phyloP scores from a whole-genome alignment of 257 asterid genomes.

The Haberlea rhodopensis region DNA sequence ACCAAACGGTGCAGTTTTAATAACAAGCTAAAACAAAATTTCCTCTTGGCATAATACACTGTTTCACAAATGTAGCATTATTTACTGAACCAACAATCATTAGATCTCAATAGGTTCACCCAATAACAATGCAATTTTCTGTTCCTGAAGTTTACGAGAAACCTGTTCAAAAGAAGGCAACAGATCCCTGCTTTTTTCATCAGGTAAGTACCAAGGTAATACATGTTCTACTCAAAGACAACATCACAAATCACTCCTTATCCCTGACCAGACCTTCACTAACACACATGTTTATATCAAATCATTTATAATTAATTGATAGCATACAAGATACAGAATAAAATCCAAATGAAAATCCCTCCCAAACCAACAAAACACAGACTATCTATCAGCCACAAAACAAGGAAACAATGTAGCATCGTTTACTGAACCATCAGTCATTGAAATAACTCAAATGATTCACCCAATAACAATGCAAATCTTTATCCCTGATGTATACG shows the following conservation, averaged over 20 bases:
- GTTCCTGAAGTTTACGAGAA: conserved; percentile 46
- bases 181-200: conserved; percentile 43
- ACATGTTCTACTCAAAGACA: background rate
- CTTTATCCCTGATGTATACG: conserved; percentile 60
- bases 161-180: conserved; percentile 29
- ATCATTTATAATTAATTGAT: background rate
- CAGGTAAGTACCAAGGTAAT: conserved; percentile 14
- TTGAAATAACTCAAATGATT: conserved; percentile 36
- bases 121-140: conserved; percentile 38
- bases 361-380: too few relatives aligned
- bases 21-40: background rate
- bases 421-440: conserved; percentile 64
- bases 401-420: conserved; percentile 34
- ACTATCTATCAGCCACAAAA: background rate
- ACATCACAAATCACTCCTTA: too few relatives aligned
- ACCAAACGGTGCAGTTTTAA: background rate
- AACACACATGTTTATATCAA: background rate
- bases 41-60: background rate
- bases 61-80: conserved; percentile 23
- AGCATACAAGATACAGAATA: background rate
- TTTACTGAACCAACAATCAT: conserved; percentile 42
- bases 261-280: background rate
- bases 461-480: conserved; percentile 66
- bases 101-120: conserved; percentile 46
- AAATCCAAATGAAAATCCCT: background rate